These are phyloP conservation scores for Cicer cuneatum DNA, from an alignment of 306 rosid genomes.

Conservation along the genomic window DNA sequence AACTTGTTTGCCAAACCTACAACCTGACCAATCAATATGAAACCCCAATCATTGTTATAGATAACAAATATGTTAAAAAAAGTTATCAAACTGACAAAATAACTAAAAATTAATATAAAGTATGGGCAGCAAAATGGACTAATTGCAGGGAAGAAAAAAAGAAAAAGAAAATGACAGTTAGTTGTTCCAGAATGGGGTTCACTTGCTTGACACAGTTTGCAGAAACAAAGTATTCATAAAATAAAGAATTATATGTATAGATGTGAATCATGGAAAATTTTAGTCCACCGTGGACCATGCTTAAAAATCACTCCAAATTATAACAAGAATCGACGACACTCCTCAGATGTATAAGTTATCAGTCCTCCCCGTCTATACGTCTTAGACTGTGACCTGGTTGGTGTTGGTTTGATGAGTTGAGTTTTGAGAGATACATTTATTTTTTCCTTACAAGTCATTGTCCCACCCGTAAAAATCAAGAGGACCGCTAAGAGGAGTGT, in stretches of 20 bases:
- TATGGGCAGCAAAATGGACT: constrained; percentile 39
- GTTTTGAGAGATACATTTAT: too few species aligned
- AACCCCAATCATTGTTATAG: constrained; percentile 23
- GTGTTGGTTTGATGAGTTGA: too few species aligned
- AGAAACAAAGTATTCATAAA: constrained; percentile 10
- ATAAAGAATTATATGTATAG: neutral
- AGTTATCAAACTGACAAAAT: constrained; percentile 33
- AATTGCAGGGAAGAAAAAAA: constrained; percentile 29
- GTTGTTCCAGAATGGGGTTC: constrained; percentile 28
- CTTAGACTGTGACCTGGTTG: too few species aligned
- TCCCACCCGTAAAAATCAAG: too few species aligned
- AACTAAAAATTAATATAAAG: constrained; percentile 24
- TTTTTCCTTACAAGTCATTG: too few species aligned
- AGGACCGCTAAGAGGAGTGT: too few species aligned
- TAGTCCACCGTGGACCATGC: too few species aligned
- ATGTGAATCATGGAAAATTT: neutral
- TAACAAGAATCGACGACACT: too few species aligned
- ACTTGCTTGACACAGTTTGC: constrained; percentile 26
- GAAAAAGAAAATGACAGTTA: constrained; percentile 10
- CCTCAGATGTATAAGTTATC: too few species aligned
- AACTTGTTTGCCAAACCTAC: constrained; percentile 34
- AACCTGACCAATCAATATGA: constrained; percentile 47
- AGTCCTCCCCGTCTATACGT: too few species aligned
- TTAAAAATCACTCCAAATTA: too few species aligned
- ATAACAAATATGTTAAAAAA: neutral